A percentile compares a stretch with the other conserved stretches of the same genome.
These are phyloP conservation scores for Microdochium paspali DNA, from an alignment of 2,329 filamentous ascomycete species.

Conservation along the genomic window DNA sequence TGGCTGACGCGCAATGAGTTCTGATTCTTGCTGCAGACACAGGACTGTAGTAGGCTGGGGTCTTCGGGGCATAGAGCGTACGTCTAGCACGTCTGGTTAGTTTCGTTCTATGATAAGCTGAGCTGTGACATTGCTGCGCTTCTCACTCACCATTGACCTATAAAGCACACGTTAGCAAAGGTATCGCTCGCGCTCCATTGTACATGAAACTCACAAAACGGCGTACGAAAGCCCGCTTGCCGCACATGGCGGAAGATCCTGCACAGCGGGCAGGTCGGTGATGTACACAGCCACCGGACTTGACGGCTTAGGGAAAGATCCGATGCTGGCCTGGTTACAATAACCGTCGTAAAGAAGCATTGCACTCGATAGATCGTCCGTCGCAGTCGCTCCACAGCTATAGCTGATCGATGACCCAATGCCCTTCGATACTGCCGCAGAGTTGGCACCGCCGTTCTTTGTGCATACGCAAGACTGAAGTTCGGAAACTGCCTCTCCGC, in stretches of 20 bases:
- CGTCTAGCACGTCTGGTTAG: slow-evolving; percentile 13
- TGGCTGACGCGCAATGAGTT: slow-evolving; percentile 33
- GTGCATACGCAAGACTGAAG: slow-evolving; percentile 45
- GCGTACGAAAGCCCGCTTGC: slow-evolving; percentile 24
- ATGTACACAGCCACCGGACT: slow-evolving; percentile 36
- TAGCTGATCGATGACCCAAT: slow-evolving; percentile 30
- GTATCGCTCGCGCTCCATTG: not conserved
- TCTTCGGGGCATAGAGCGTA: slow-evolving; percentile 25
- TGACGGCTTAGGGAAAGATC: slow-evolving; percentile 31
- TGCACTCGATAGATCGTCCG: slow-evolving; percentile 37
- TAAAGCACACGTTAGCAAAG: slow-evolving; percentile 1
- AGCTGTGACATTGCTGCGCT: too few relatives aligned
- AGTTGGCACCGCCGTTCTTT: slow-evolving; percentile 26
- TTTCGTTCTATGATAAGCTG: not conserved
- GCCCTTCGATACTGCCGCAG: slow-evolving; percentile 23
- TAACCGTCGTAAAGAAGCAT: slow-evolving; percentile 34
- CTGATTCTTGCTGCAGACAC: slow-evolving; percentile 40
- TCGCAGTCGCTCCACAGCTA: slow-evolving; percentile 35
- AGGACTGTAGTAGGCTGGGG: slow-evolving; percentile 34
- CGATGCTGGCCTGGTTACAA: slow-evolving; percentile 30
- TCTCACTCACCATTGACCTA: slow-evolving; percentile 24
- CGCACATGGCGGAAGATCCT: slow-evolving; percentile 33
- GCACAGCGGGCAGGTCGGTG: slow-evolving; percentile 35
- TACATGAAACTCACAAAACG: slow-evolving; percentile 22
- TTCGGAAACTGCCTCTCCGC: slow-evolving; percentile 30